Percentiles rank a stretch among this genome's conserved stretches.
phyloP scores from a whole-genome alignment of 2,329 filamentous ascomycete genomes.

The Rhinocladiella similis region DNA sequence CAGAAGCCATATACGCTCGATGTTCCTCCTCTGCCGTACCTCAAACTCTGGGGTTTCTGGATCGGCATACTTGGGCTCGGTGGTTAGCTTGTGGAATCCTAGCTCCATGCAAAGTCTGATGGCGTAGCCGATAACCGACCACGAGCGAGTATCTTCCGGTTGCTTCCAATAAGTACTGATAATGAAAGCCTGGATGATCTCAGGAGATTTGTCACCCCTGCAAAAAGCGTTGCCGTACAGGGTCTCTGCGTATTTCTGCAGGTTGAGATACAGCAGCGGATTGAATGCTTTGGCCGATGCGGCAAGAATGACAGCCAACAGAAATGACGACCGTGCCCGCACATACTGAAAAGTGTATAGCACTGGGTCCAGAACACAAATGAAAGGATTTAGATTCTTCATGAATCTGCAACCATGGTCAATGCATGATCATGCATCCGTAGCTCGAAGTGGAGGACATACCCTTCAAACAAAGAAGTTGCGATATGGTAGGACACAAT shows the following conservation, averaged over 20 bases:
- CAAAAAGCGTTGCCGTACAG: slow-evolving; percentile 33
- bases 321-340: slow-evolving; percentile 38
- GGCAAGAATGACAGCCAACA: slow-evolving; percentile 38
- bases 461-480: slow-evolving; percentile 35
- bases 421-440: not conserved
- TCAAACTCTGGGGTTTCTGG: not conserved
- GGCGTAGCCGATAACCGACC: slow-evolving; percentile 42
- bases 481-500: slow-evolving; percentile 33
- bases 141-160: slow-evolving; percentile 42
- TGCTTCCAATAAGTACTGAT: slow-evolving; percentile 45
- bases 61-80: not conserved
- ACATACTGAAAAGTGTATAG: slow-evolving; percentile 43
- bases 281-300: slow-evolving; percentile 41
- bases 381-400: slow-evolving; percentile 42
- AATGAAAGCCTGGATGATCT: slow-evolving; percentile 41
- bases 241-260: slow-evolving; percentile 35
- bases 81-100: slow-evolving; percentile 7
- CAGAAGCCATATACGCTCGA: slow-evolving; percentile 41
- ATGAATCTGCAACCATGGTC: slow-evolving; percentile 36
- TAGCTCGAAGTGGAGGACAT: slow-evolving; percentile 1
- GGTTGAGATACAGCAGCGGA: slow-evolving; percentile 33
- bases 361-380: slow-evolving; percentile 41
- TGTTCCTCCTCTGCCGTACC: slow-evolving; percentile 35
- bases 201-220: slow-evolving; percentile 39
- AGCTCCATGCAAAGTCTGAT: slow-evolving; percentile 45